phyloP scores from a whole-genome alignment of 2,329 filamentous ascomycete genomes.

The Nemania sp. region DNA sequence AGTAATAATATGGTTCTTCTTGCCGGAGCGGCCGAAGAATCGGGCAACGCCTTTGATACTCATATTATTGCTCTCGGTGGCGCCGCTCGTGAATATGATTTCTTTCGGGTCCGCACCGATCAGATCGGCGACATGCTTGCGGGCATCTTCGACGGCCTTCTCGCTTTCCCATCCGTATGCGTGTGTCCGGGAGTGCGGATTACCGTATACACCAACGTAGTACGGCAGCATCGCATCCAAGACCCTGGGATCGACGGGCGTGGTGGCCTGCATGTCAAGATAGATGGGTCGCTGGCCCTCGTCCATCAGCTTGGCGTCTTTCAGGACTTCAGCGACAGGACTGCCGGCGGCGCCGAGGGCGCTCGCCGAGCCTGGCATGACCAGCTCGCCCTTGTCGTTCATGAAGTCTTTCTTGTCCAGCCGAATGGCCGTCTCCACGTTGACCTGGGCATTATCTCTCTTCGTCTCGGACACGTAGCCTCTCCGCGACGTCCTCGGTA shows the following conservation, averaged over 20 bases:
- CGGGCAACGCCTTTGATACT: slow-evolving; percentile 97
- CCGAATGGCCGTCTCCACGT: slow-evolving; percentile 80
- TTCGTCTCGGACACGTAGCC: slow-evolving; percentile 85
- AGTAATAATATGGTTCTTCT: slow-evolving; percentile 99
- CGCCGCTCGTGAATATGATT: slow-evolving; percentile 97
- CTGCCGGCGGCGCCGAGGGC: slow-evolving; percentile 73
- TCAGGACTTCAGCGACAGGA: slow-evolving; percentile 83
- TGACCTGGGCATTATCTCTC: slow-evolving; percentile 78
- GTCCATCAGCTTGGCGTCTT: slow-evolving; percentile 91
- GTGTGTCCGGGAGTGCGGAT: slow-evolving; percentile 95
- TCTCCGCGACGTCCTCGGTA: slow-evolving; percentile 50
- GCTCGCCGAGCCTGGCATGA: slow-evolving; percentile 62
- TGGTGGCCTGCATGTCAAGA: slow-evolving; percentile 97
- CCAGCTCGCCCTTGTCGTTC: slow-evolving; percentile 47
- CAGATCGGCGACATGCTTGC: slow-evolving; percentile 79
- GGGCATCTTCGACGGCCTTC: slow-evolving; percentile 85
- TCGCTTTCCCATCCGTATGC: slow-evolving; percentile 99
- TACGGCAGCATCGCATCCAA: slow-evolving; percentile 96
- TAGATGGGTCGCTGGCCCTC: slow-evolving; percentile 94
- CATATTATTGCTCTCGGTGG: slow-evolving; percentile 99
- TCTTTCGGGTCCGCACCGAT: slow-evolving; percentile 97
- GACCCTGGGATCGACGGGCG: slow-evolving; percentile 90
- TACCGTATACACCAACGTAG: slow-evolving; percentile 91
- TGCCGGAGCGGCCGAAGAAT: slow-evolving; percentile 89
- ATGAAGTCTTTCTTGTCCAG: slow-evolving; percentile 84